A percentile compares a stretch with the other conserved stretches of the same genome.
These are phyloP conservation scores for Diplodia mutila DNA, from an alignment of 2,329 filamentous ascomycete species.

Conservation along the genomic window DNA sequence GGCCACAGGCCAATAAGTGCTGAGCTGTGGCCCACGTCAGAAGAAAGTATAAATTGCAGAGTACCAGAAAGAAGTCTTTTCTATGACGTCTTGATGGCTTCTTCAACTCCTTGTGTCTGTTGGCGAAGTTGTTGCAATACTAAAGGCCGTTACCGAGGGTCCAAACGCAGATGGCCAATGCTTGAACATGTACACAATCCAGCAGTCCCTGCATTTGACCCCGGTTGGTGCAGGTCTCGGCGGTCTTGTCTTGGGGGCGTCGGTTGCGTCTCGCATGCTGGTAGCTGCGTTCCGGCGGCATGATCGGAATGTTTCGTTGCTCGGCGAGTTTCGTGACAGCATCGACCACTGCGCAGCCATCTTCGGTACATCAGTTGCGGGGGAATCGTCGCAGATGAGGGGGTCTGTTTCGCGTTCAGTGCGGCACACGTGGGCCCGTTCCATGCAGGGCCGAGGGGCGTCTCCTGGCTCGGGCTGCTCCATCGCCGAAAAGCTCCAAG, in stretches of 20 bases:
- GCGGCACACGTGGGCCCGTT: neutral
- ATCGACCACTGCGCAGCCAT: neutral
- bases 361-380: neutral
- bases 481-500: neutral
- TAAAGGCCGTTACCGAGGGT: too few species aligned
- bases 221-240: too few species aligned
- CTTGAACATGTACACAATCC: too few species aligned
- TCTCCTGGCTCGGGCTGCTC: neutral
- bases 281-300: neutral
- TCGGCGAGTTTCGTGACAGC: constrained; percentile 8
- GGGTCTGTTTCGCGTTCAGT: constrained; percentile 7
- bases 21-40: neutral
- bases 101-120: too few species aligned
- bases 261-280: neutral
- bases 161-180: too few species aligned
- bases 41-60: neutral
- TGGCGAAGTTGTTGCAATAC: too few species aligned
- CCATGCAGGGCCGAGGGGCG: constrained; percentile 5
- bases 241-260: neutral
- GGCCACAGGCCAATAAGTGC: neutral
- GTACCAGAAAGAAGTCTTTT: too few species aligned
- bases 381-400: neutral
- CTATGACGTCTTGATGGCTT: too few species aligned
- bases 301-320: neutral
- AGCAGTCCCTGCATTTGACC: too few species aligned